A percentile compares a stretch with the other conserved stretches of the same genome.
Evolutionary conservation across 1,139 yeast genomes (phyloP).

Genomic region (Blastobotrys niveus): DNA sequence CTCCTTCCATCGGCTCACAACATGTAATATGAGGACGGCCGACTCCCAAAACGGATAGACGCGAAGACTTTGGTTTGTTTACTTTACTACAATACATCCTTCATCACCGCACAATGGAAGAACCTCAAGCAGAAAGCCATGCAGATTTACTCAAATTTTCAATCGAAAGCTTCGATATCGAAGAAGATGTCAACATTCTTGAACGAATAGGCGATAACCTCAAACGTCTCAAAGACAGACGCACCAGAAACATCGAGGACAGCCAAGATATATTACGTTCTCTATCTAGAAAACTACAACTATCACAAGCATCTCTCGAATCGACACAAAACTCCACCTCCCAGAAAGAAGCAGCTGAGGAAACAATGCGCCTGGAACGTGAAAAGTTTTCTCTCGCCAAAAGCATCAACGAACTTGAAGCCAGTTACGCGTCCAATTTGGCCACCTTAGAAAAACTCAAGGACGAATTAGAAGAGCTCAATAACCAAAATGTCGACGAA

Average conservation of each 20-base stretch:
- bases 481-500: slow-evolving; percentile 31
- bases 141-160: slow-evolving; percentile 30
- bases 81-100: too few relatives aligned
- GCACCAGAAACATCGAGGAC: slow-evolving; percentile 20
- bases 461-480: slow-evolving; percentile 38
- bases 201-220: slow-evolving; percentile 22
- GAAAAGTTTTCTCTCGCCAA: slow-evolving; percentile 52
- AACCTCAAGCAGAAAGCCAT: too few relatives aligned
- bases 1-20: too few relatives aligned
- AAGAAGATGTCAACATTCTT: slow-evolving; percentile 40
- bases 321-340: slow-evolving; percentile 34
- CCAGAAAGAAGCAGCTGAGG: slow-evolving; percentile 26
- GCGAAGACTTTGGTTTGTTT: too few relatives aligned
- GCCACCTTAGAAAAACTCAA: slow-evolving; percentile 42
- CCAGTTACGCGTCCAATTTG: slow-evolving; percentile 45
- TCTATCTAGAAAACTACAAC: slow-evolving; percentile 31
- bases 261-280: slow-evolving; percentile 22
- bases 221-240: slow-evolving; percentile 18
- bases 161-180: slow-evolving; percentile 46
- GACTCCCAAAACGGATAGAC: too few relatives aligned
- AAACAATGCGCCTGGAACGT: slow-evolving; percentile 39
- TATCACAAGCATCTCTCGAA: slow-evolving; percentile 28
- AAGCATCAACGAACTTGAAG: slow-evolving; percentile 51
- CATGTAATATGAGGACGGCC: too few relatives aligned
- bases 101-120: too few relatives aligned